A percentile compares a stretch with the other conserved stretches of the same genome.
Conservation (phyloP, 495 filamentous ascomycete species). For the Hyaloscypha hepaticicola region DNA sequence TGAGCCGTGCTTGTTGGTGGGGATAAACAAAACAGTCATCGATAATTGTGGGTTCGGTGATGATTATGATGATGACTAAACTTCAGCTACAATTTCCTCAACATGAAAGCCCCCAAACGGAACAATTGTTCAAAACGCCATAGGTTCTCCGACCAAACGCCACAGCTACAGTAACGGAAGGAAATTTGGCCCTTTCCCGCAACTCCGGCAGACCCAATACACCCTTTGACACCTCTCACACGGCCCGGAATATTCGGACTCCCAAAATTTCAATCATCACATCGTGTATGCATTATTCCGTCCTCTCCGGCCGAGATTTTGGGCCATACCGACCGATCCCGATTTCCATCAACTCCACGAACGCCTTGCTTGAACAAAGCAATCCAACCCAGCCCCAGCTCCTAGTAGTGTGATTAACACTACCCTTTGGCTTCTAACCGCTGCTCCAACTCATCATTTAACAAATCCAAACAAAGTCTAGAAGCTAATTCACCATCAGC, state of each 20-base stretch:
- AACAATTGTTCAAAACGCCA: background rate
- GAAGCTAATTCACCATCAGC: conserved; percentile 21
- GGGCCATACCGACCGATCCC: background rate
- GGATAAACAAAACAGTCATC: too few species aligned
- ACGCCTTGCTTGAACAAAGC: background rate
- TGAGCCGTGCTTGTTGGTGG: too few species aligned
- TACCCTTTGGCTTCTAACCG: conserved; percentile 11
- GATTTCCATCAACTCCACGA: background rate
- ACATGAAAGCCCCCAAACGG: background rate
- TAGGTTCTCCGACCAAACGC: background rate
- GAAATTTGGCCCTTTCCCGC: background rate
- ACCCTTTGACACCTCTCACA: background rate
- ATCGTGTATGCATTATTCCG: background rate
- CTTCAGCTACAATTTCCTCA: background rate
- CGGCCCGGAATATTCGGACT: background rate
- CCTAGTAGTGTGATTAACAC: background rate
- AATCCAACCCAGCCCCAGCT: background rate
- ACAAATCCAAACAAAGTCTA: conserved; percentile 29
- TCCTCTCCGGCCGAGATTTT: background rate
- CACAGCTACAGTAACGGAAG: background rate
- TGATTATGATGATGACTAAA: background rate
- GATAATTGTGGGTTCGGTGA: background rate
- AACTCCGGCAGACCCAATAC: background rate
- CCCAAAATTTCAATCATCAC: background rate
- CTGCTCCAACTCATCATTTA: conserved; percentile 27